Percentiles rank a stretch among this genome's conserved stretches.
Evolutionary conservation across 495 filamentous ascomycete species (phyloP).

Genomic region (Podospora pseudoanserina): DNA sequence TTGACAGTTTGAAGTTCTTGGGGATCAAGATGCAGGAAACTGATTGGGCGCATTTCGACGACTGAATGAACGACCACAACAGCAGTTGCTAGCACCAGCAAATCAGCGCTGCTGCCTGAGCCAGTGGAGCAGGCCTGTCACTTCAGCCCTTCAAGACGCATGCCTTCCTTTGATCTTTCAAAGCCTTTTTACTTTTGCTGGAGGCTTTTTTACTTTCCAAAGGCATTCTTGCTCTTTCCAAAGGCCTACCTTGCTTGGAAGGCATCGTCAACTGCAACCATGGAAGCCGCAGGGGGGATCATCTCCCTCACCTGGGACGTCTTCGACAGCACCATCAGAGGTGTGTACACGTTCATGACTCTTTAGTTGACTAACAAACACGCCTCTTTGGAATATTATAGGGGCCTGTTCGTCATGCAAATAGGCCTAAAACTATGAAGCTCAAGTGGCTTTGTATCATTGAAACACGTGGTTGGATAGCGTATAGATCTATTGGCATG

Average conservation of each 20-base stretch:
- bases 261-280: background rate
- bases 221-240: background rate
- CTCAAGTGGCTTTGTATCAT: too few species aligned
- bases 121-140: background rate
- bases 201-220: background rate
- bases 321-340: constrained; percentile 29
- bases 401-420: too few species aligned
- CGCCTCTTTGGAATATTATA: too few species aligned
- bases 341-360: constrained; percentile 13
- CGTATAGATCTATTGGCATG: too few species aligned
- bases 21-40: background rate
- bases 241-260: too few species aligned
- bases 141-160: background rate
- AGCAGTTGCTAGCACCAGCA: background rate
- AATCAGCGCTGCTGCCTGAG: background rate
- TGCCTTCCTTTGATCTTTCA: background rate
- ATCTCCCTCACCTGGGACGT: constrained; percentile 32
- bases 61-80: background rate
- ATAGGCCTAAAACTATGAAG: too few species aligned
- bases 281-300: constrained; percentile 26
- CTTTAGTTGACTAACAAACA: too few species aligned
- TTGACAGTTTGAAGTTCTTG: background rate
- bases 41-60: constrained; percentile 3
- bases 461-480: too few species aligned
- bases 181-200: background rate